Base-by-base conservation (phyloP, 2,329 filamentous ascomycete genomes). In the Teratosphaeriaceae sp. region DNA sequence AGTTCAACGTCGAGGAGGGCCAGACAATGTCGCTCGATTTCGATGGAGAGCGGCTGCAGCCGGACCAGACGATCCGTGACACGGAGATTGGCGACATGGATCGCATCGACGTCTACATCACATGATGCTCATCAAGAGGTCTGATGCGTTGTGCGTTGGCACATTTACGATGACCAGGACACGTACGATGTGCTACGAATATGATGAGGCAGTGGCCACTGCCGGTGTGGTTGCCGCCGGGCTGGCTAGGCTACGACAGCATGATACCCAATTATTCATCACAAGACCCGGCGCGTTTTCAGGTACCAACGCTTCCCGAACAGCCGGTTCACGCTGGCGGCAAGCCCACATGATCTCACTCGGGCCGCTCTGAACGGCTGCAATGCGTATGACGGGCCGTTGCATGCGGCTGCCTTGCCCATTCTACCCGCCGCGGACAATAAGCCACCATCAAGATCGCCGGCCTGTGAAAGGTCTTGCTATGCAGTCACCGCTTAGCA, bases 71-170 rank as follows among this genome's bases (percentile, higher is more conserved):
- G 2, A 72, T 92, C 35, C 70, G 71, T 34, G 79, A 85, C 26
- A 75, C 80, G 2, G 87, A 88, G 15, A 77, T 94, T 30, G 78
- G 79, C 35, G 84, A 94, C 55, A 73, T 81, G 68, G 85, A 90
- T 60, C 73, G 75, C 21, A 68, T 94, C 24, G 87, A 94, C 62
- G 84, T 92, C 18, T 73, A 83, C 51, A 64, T 88, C 42, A 78
- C 72, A 51, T 79, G 48, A 62, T 16, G 9, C 9, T 16, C 9
- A 27, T n/a, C 8, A 27, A 27, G 8, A 27, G 8, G 24, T n/a
- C 8, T 8, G 24, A 27, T n/a, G n/a, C 8, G n/a, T 8, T 27
- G 24, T 27, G 8, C n/a, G n/a, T n/a, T n/a, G n/a, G 24, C n/a
- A 27, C 24, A 8, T 8, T 8, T 8, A 8, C 8, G 24, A 27